Base-by-base conservation (phyloP, 73 alveolate genomes). In the Strombidium stylifer region DNA sequence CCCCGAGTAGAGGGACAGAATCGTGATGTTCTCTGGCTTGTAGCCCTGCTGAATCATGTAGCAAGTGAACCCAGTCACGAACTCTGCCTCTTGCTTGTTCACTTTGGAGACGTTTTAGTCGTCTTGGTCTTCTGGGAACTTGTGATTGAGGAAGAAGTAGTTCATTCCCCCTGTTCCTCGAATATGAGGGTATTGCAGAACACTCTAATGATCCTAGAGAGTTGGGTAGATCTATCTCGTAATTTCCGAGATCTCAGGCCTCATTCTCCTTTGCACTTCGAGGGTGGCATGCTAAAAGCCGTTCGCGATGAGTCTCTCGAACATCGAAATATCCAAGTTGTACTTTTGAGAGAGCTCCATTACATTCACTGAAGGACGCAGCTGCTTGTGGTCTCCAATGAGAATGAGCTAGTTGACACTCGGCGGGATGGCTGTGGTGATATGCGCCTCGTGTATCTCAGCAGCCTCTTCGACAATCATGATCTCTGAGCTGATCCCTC, bases 381-480 rank as follows among this genome's bases (percentile, higher is more conserved):
- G 81, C 72, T 91, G 80, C 27, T 84, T 51, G 72, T 91, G 98
- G 73, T 91, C 98, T 15, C 98, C 98, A 40, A 91, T 84, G 57
- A 91, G 49, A 28, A 91, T 87, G 56, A 91, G 57, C 41, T 76
- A 82, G 79, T 91, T 66, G 4, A 91, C 66, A 39, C 73, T 58
- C 48, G 66, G 45, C 18, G 85, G 60, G 37, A 91, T 46, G 24
- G 86, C 39, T 10, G 95, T 72, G 30, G 81, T 50, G 8, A 81
- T 61, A 53, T 87, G 95, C 21, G 94, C 81, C 68, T 91, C 98
- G 34, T 87, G 69, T 19, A 91, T 95, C 73, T 91, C 98, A 2
- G 96, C 98, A 0, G 98, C 98, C 62, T 91, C 98, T 54, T 91
- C 98, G 0, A 91, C 86, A 3, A 91, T 76, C 59, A 87, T 72